Percentiles rank a stretch among this genome's conserved stretches.
These are phyloP conservation scores for Aspergillaceae sp. DNA, from an alignment of 2,329 filamentous ascomycete genomes.

Conservation along the genomic window DNA sequence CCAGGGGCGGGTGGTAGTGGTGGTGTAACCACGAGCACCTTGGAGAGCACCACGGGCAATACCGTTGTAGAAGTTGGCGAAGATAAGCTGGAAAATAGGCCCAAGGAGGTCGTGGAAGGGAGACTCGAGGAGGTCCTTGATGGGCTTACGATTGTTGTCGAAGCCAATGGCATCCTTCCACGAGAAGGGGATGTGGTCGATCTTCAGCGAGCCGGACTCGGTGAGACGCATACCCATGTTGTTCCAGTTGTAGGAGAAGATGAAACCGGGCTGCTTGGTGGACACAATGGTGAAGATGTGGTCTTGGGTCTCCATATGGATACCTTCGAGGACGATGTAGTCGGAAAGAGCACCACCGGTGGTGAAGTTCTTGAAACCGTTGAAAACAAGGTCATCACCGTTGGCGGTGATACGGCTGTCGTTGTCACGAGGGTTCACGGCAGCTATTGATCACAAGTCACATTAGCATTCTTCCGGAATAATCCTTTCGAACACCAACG, in stretches of 20 bases:
- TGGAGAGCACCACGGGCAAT: conserved; percentile 53
- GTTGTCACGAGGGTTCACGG: conserved; percentile 57
- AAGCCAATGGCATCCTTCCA: conserved; percentile 58
- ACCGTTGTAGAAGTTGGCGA: conserved; percentile 57
- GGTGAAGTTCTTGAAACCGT: conserved; percentile 58
- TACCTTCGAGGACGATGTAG: conserved; percentile 56
- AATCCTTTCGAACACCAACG: no score
- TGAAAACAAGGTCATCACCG: conserved; percentile 50
- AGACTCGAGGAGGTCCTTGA: conserved; percentile 43
- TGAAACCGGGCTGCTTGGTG: conserved; percentile 50
- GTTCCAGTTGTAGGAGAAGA: conserved; percentile 52
- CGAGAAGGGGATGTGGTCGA: conserved; percentile 48
- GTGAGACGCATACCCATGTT: conserved; percentile 56
- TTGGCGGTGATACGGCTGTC: conserved; percentile 47
- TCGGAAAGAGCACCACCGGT: conserved; percentile 60
- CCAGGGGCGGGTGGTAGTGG: conserved; percentile 52
- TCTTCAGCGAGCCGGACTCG: conserved; percentile 55
- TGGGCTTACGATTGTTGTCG: conserved; percentile 46
- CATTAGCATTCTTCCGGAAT: no score
- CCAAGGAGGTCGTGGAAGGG: conserved; percentile 52
- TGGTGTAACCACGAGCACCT: conserved; percentile 50
- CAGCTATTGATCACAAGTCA: conserved; percentile 15
- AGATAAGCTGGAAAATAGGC: conserved; percentile 56
- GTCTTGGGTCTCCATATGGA: conserved; percentile 48
- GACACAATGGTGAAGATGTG: conserved; percentile 57